phyloP scores from a whole-genome alignment of 257 asterid genomes.

The Cordia subcordata region DNA sequence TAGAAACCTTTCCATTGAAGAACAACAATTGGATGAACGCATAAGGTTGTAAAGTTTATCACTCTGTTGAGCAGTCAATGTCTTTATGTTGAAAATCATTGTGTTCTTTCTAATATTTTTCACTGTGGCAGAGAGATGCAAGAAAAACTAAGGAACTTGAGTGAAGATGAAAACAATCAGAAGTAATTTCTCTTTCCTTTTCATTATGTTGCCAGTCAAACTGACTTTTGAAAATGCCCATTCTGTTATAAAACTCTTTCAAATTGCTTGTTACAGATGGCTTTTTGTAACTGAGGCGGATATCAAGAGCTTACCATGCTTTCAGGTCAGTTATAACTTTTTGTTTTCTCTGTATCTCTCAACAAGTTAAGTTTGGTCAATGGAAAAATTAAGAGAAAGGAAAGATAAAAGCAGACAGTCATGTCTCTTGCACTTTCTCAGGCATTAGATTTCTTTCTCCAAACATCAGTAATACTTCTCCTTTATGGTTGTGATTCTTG shows the following conservation, averaged over 20 bases:
- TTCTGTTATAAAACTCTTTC: conserved; percentile 16
- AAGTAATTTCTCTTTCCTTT: conserved; percentile 34
- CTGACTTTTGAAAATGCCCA: conserved; percentile 5
- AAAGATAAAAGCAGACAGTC: not conserved
- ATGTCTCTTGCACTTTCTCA: not conserved
- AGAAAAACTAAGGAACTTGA: conserved; percentile 61
- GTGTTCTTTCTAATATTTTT: conserved; percentile 25
- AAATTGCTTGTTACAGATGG: conserved; percentile 48
- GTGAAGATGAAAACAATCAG: conserved; percentile 73
- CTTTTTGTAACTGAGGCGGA: conserved; percentile 93
- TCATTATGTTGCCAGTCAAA: conserved; percentile 12
- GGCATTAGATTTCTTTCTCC: not conserved
- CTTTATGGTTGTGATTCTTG: conserved; percentile 15
- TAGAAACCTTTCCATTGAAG: conserved; percentile 74
- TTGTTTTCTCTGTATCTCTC: conserved; percentile 4
- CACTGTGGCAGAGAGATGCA: conserved; percentile 74
- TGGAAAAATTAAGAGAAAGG: not conserved
- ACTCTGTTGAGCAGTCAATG: conserved; percentile 17
- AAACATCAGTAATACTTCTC: conserved; percentile 5
- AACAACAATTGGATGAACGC: conserved; percentile 58
- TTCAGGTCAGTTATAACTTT: conserved; percentile 53
- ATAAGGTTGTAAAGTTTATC: conserved; percentile 48
- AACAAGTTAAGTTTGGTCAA: not conserved
- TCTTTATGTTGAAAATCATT: conserved; percentile 9
- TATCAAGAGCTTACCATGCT: conserved; percentile 70